Base-by-base conservation (phyloP, 257 asterid genomes). In the Solanum piurae region DNA sequence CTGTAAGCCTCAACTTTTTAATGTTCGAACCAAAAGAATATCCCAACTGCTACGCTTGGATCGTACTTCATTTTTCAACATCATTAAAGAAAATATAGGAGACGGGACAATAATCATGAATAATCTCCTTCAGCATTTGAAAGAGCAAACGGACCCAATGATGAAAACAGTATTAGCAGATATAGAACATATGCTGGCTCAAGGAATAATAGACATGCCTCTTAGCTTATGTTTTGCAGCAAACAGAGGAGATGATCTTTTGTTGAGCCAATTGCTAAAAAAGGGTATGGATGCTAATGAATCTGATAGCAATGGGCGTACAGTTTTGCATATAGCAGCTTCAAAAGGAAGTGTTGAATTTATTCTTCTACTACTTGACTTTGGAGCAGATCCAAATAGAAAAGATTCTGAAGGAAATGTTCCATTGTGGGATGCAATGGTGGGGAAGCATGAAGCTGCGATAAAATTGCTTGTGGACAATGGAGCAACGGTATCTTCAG, bases 221-320 rank as follows among this genome's bases (percentile, higher is more conserved):
- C 96, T 95, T 55, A 95, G 93, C 92, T 90, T 96, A 87, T 92
- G 95, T 92, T 96, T 96, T 89, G 98, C 99, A 58, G 98, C 96
- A 37, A 93, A 75, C 55, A 92, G 98, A 88, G 96, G 94, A 37
- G 98, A 95, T 76, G 95, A 91, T 83, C 88, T 92, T 20, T 87
- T 96, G 91, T 44, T 44, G 52, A 44, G 91, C 76, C 96, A 94
- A 85, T 74, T 96, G 93, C 90, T 96, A 36, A 92, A 88, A 91
- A 93, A 90, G 46, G 98, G 98, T 33, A 49, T 88, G 87, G 95
- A 96, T 89, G 95, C 98, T 12, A 93, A 94, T 75, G 99, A 95
- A 91, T 46, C 88, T 85, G 96, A 96, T 77, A 85, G 31, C 91
- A 92, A 88, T 8, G 97, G 95, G 4, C 94, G 98, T 33, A 92